A percentile compares a stretch with the other conserved stretches of the same genome.
These are phyloP conservation scores for Stagonosporopsis rhizophila DNA, from an alignment of 2,329 filamentous ascomycete genomes.

Conservation along the genomic window DNA sequence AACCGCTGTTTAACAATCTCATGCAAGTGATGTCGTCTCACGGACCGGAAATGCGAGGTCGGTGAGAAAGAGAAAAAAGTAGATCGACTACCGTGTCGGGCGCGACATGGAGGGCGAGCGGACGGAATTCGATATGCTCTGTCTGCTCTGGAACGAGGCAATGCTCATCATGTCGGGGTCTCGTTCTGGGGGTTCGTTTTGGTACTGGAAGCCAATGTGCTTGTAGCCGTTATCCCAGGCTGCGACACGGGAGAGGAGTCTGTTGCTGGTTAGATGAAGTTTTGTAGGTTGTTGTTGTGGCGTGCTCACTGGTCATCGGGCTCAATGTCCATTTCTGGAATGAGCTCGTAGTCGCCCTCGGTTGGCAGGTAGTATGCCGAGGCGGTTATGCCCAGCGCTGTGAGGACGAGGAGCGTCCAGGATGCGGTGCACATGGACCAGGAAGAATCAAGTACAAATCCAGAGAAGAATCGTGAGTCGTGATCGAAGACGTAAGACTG, in stretches of 20 bases:
- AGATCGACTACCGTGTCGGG: slow-evolving; percentile 12
- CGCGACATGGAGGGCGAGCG: slow-evolving; percentile 13
- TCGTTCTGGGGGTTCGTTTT: slow-evolving; percentile 21
- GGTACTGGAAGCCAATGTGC: slow-evolving; percentile 22
- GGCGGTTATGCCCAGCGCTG: slow-evolving; percentile 65
- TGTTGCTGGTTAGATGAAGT: slow-evolving; percentile 33
- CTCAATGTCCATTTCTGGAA: slow-evolving; percentile 52
- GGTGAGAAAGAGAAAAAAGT: slow-evolving; percentile 1
- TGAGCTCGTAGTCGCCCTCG: slow-evolving; percentile 87
- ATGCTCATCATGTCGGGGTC: slow-evolving; percentile 25
- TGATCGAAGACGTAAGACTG: slow-evolving; percentile 85
- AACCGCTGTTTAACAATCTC: slow-evolving; percentile 19
- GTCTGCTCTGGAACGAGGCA: slow-evolving; percentile 18
- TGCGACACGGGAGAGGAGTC: slow-evolving; percentile 43
- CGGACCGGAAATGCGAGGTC: neutral
- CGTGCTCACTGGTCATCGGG: slow-evolving; percentile 45
- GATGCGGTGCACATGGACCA: slow-evolving; percentile 74
- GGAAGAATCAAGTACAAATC: slow-evolving; percentile 80
- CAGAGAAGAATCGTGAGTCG: slow-evolving; percentile 81
- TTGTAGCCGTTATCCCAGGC: slow-evolving; percentile 47
- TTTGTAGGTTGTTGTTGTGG: slow-evolving; percentile 1
- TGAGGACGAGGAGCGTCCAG: slow-evolving; percentile 63
- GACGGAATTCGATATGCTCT: slow-evolving; percentile 15
- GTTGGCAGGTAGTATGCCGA: slow-evolving; percentile 75
- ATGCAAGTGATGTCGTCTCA: slow-evolving; percentile 13